Base-by-base conservation (phyloP, 345 rosid genomes). In the Aethionema arabicum region DNA sequence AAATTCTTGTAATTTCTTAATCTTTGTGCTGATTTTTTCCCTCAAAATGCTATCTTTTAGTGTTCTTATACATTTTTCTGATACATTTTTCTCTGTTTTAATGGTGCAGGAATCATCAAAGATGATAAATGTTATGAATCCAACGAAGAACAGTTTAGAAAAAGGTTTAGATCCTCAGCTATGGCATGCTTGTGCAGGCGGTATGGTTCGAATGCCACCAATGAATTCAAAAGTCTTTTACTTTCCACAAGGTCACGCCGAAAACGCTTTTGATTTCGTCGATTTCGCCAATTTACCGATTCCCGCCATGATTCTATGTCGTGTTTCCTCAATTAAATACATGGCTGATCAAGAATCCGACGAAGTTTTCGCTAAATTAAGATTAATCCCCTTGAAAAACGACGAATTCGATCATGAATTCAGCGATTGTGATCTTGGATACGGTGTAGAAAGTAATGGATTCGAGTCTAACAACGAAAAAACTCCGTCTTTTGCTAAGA, bases 171-270 rank as follows among this genome's bases (percentile, higher is more conserved):
- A 87, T 79, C 81, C 99, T 59, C 96, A 87, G 46, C 79, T 93
- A 13, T 93, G 99, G 99, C 99, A 90, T 78, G 99, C 97, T 62
- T 93, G 99, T 71, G 99, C 97, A 51, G 99, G 99, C 67, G 81
- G 91, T 11, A 87, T 90, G 99, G 92, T 90, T 37, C 91, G 85
- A 67, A 90, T 93, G 85, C 99, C 99, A 11, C 70, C 85, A 27
- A 38, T 80, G 46, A 84, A 79, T 80, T 78, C 97, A 2, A 87
- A 79, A 73, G 92, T 90, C 37, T 74, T 76, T 50, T 93, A 93
- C 48, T 93, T 93, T 52, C 96, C 99, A 37, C 97, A 93, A 70
- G 99, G 99, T 7, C 99, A 93, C 50, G 86, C 95, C 21, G 99
- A 93, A 63, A 95, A 93, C 68, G 87, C 99, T 64, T 67, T 78